Evolutionary conservation across 106 monocot genomes (phyloP), one percentile per base, ranked within the genome.

Genomic region (Dendrobium officinale): DNA sequence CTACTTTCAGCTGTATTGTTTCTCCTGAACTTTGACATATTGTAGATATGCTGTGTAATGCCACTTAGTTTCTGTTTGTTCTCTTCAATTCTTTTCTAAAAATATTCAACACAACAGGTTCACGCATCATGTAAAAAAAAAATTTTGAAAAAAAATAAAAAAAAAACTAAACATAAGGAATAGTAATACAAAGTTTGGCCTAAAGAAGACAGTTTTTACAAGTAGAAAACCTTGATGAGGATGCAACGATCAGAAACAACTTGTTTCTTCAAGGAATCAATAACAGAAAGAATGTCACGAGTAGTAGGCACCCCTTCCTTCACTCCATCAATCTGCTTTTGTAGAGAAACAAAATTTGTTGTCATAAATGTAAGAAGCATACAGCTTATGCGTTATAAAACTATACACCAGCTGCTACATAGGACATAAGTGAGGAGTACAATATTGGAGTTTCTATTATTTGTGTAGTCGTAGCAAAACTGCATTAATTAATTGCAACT

Each of bases 41-140:
- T 83, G 83, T 88, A 76, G 43, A 84, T 31, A 78, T 87, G 83
- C 81, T 86, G 83, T 78, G 89, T 98, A 48, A 86, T 85, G 64
- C 58, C 79, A 82, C 81, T 79, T 31, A 98, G 82, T 73, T 93
- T 98, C 80, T 84, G 90, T 77, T 82, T 92, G 85, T 95, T 95
- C 66, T 92, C 94, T 76, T 92, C 98, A 67, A 98, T 78, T 83
- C 66, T 98, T 89, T 90, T 87, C 98, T 98, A 89, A 64, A 83
- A 42, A 77, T 24, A 80, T 67, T 54, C 16, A 55, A 42, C 70
- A 24, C 45, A 47, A 15, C 40, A 51, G 26, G 6, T 49, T 51
- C 15, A 13, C 26, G n/a, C 9, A 49, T 40, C 49, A 76, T 76
- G 24, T 76, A 49, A 51, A 75, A 42, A 37, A 67, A 54, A 20